Evolutionary conservation across 2,329 filamentous ascomycete species (phyloP).

Genomic region (Pestalotiopsis sp.): DNA sequence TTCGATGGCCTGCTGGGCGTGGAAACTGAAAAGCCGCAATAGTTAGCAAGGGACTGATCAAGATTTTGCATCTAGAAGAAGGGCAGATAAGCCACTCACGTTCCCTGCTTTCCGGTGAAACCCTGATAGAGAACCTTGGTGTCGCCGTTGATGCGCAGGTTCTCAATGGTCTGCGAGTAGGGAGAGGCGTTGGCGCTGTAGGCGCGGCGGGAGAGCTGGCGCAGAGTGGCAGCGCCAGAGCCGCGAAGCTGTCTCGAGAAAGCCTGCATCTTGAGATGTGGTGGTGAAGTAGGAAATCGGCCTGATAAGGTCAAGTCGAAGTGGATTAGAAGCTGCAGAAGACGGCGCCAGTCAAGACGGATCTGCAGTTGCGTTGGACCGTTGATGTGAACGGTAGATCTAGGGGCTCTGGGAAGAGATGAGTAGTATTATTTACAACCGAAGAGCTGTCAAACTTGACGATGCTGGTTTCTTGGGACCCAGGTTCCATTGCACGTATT

Average conservation of each 20-base stretch:
- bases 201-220: slow-evolving; percentile 65
- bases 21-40: slow-evolving; percentile 67
- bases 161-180: slow-evolving; percentile 75
- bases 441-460: slow-evolving; percentile 9
- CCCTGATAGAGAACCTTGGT: slow-evolving; percentile 97
- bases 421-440: slow-evolving; percentile 7
- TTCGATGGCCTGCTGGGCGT: slow-evolving; percentile 96
- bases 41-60: not conserved
- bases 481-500: not conserved
- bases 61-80: not conserved
- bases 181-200: slow-evolving; percentile 75
- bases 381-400: slow-evolving; percentile 6
- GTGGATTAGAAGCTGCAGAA: not conserved
- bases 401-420: slow-evolving; percentile 2
- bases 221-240: slow-evolving; percentile 71
- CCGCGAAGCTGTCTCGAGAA: slow-evolving; percentile 68
- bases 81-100: slow-evolving; percentile 57
- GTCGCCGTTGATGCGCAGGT: slow-evolving; percentile 89
- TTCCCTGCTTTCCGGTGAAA: slow-evolving; percentile 97
- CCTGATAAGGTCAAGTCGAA: not conserved
- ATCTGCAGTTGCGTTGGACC: not conserved
- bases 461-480: not conserved
- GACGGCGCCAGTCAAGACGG: slow-evolving; percentile 5
- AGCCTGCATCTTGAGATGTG: slow-evolving; percentile 73
- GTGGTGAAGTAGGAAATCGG: slow-evolving; percentile 6